Base-by-base conservation (phyloP, 1,284 basidiomycete species). In the Phellopilus nigrolimitatus region DNA sequence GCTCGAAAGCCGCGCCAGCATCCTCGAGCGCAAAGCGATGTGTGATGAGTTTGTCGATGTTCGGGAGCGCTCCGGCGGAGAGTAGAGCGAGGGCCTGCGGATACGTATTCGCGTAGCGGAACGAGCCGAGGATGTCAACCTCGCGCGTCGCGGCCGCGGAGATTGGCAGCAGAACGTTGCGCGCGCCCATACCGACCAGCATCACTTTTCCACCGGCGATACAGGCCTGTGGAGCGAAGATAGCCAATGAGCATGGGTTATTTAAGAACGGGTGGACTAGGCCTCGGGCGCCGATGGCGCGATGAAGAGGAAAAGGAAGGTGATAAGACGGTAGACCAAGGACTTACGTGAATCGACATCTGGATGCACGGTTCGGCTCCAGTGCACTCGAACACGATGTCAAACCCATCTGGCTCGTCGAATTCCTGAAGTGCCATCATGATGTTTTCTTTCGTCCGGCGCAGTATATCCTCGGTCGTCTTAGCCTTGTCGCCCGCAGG, bases 181-280 rank as follows among this genome's bases (percentile, higher is more conserved):
- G 80, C 17, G 89, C 83, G 58, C 95, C 95, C 95, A 98, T 98
- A 27, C 95, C 95, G 60, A 98, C 83, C 61, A 93, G 88, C 73
- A 93, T 85, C 50, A 95, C 88, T 65, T 88, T 90, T 38, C 91
- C 90, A 47, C 93, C 94, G 4, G 89, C 75, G 48, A 78, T 73
- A 25, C 92, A 90, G 60, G 86, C 80, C 88, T 91, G 64, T 39
- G 52, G 33, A 36, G 27, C 12, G 21, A 4, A 15, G 31, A 17
- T 2, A 33, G 13, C 5, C 19, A 30, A 10, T 3, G 15, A 25
- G n/a, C 8, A 41, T 31, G 34, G 19, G 45, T 28, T 17, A 21
- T 10, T 30, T 24, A 17, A 12, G n/a, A 40, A 12, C 42, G 51
- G 30, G 51, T 34, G 48, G 53, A 57, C 55, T 43, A 60, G 47